Percentiles rank a stretch among this genome's conserved stretches.
Conservation (phyloP, 768 basidiomycete species). For the Mycena vitilis region DNA sequence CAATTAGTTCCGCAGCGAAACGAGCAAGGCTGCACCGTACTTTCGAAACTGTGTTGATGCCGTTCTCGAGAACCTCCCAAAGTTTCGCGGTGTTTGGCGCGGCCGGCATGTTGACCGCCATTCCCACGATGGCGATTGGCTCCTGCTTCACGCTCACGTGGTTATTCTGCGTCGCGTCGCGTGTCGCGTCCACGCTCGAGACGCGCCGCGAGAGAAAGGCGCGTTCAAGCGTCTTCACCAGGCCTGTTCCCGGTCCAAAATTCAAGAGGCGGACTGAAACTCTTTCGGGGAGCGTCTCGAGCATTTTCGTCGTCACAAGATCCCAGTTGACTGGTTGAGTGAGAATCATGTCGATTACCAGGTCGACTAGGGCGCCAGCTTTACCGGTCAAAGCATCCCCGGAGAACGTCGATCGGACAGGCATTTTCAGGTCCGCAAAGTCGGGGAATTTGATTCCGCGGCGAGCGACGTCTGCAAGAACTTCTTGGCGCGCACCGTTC, state of each 20-base stretch:
- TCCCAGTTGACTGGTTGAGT: slow-evolving; percentile 67
- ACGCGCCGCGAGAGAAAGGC: slow-evolving; percentile 33
- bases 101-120: slow-evolving; percentile 71
- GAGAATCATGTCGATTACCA: slow-evolving; percentile 63
- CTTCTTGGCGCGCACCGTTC: slow-evolving; percentile 47
- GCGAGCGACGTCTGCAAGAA: slow-evolving; percentile 57
- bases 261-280: slow-evolving; percentile 41
- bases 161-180: neutral
- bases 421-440: slow-evolving; percentile 56
- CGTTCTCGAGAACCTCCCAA: slow-evolving; percentile 70
- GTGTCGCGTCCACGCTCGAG: slow-evolving; percentile 22
- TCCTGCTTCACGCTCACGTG: slow-evolving; percentile 48
- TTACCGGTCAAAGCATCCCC: slow-evolving; percentile 50
- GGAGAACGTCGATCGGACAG: slow-evolving; percentile 59
- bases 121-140: slow-evolving; percentile 77
- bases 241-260: slow-evolving; percentile 50
- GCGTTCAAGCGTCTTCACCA: slow-evolving; percentile 35
- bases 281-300: neutral
- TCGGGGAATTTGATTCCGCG: slow-evolving; percentile 64
- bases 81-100: slow-evolving; percentile 59
- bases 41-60: slow-evolving; percentile 66
- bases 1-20: neutral
- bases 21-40: slow-evolving; percentile 47
- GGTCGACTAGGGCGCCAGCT: slow-evolving; percentile 49
- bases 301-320: slow-evolving; percentile 47